Evolutionary conservation across 1,284 basidiomycete species (phyloP), one percentile per base, ranked within the genome.

Genomic region (Boletus mariae): DNA sequence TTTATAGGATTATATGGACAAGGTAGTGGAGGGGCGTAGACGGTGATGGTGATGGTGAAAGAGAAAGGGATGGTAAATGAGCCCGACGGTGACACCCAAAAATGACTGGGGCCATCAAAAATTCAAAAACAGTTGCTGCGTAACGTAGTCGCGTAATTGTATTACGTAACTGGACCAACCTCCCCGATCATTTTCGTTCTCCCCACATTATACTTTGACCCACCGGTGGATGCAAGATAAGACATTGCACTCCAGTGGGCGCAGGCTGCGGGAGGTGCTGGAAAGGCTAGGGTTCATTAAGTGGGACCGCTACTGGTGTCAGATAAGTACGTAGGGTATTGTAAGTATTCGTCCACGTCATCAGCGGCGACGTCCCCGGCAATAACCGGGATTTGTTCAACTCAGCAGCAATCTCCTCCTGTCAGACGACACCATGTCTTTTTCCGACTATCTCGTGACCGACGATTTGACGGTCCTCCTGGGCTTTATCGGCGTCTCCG

Each of bases 391-490:
- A 20, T 20, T 28, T 12, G 23, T 41, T 34, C 28, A 28, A 23
- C 37, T 45, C 42, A 41, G 23, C 59, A 35, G 12, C 37, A 7
- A 38, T 3, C 9, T 20, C 37, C 17, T 38, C 37, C 17, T 38
- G 37, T 10, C 37, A 38, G 9, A 38, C 32, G 72, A 53, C 58
- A 38, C 32, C 12, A 80, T 79, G 77, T 62, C 73, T 1, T 45
- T 79, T 28, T 64, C 71, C 8, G 78, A 85, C 57, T 82, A 82
- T 57, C 73, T 90, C 25, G 80, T 79, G 63, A 87, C 87, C 3
- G 87, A 90, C 70, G 87, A 89, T 71, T 71, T 88, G 54, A 89
- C 88, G 29, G 80, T 89, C 54, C 77, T 89, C 31, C 77, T 90
- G 12, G 84, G 83, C 50, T 78, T 90, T 57, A 83, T 86, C 41